phyloP scores from a whole-genome alignment of 1,139 yeast species.

The Blastobotrys ciferrii region DNA sequence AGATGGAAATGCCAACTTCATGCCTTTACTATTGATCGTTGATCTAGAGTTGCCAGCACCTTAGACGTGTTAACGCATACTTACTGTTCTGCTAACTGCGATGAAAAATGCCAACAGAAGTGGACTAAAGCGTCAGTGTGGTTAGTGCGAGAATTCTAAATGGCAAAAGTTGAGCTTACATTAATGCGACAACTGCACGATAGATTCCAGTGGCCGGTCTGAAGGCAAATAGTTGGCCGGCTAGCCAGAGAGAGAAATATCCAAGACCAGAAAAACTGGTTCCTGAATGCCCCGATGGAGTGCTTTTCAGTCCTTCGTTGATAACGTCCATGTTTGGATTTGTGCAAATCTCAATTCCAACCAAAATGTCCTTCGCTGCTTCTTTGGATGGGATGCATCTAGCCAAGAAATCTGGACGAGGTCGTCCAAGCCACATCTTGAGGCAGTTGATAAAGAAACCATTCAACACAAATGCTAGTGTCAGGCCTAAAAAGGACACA shows the following conservation, averaged over 20 bases:
- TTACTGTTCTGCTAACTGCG: constrained; percentile 31
- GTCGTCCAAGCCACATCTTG: constrained; percentile 76
- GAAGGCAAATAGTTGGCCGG: constrained; percentile 51
- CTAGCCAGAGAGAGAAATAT: constrained; percentile 61
- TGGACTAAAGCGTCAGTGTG: constrained; percentile 27
- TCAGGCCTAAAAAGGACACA: constrained; percentile 46
- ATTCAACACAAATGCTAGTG: constrained; percentile 42
- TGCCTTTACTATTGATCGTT: too few relatives aligned
- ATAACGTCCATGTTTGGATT: constrained; percentile 39
- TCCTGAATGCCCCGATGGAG: constrained; percentile 82
- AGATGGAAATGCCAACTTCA: too few relatives aligned
- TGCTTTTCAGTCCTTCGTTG: constrained; percentile 70
- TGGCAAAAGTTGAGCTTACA: constrained; percentile 13
- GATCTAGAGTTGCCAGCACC: too few relatives aligned
- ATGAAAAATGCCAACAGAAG: constrained; percentile 29
- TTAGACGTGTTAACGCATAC: too few relatives aligned
- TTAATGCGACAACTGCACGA: constrained; percentile 31
- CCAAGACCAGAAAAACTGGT: constrained; percentile 64
- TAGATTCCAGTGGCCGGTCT: constrained; percentile 36
- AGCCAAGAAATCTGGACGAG: constrained; percentile 74
- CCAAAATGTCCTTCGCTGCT: constrained; percentile 41
- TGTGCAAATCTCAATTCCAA: constrained; percentile 55
- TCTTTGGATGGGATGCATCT: constrained; percentile 58
- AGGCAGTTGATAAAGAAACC: constrained; percentile 53
- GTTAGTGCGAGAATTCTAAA: neutral